phyloP scores from a whole-genome alignment of 495 filamentous ascomycete genomes.

The Antarctomyces pellizariae region DNA sequence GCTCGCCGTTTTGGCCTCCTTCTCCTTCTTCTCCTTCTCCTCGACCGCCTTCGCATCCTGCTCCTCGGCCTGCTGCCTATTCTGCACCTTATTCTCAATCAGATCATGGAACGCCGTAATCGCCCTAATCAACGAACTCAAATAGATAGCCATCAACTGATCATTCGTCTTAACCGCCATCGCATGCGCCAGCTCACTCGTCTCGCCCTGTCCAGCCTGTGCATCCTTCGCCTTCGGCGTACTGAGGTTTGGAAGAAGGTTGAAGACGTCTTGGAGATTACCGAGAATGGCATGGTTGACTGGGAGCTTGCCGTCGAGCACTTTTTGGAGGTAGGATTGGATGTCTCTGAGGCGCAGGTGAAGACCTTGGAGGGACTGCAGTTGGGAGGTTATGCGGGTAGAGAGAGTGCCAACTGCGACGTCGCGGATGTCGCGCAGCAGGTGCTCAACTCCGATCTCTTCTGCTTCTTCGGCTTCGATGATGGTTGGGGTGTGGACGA shows the following conservation, averaged over 20 bases:
- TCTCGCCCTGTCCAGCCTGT: slow-evolving; percentile 30
- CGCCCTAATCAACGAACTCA: slow-evolving; percentile 85
- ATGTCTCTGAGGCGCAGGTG: slow-evolving; percentile 93
- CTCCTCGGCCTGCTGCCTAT: slow-evolving; percentile 89
- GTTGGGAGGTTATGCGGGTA: slow-evolving; percentile 89
- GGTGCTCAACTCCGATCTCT: slow-evolving; percentile 95
- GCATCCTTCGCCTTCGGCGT: slow-evolving; percentile 41
- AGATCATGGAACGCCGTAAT: slow-evolving; percentile 98
- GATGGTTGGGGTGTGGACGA: slow-evolving; percentile 96
- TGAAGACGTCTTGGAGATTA: slow-evolving; percentile 97
- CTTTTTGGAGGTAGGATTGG: slow-evolving; percentile 84
- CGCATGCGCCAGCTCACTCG: slow-evolving; percentile 68
- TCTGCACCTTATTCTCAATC: slow-evolving; percentile 99
- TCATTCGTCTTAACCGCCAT: slow-evolving; percentile 99
- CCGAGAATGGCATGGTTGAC: slow-evolving; percentile 95
- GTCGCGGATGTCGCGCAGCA: slow-evolving; percentile 92
- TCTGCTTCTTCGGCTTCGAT: slow-evolving; percentile 98
- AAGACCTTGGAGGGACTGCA: slow-evolving; percentile 90
- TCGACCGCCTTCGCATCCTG: slow-evolving; percentile 68
- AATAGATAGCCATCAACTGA: slow-evolving; percentile 92
- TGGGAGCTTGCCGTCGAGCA: slow-evolving; percentile 72
- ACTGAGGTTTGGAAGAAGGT: slow-evolving; percentile 86
- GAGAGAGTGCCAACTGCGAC: slow-evolving; percentile 97
- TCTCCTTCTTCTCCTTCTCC: slow-evolving; percentile 33
- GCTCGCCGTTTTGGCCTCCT: slow-evolving; percentile 18